phyloP scores from a whole-genome alignment of 2,329 filamentous ascomycete species.

The Aaosphaeria pasadenensis region DNA sequence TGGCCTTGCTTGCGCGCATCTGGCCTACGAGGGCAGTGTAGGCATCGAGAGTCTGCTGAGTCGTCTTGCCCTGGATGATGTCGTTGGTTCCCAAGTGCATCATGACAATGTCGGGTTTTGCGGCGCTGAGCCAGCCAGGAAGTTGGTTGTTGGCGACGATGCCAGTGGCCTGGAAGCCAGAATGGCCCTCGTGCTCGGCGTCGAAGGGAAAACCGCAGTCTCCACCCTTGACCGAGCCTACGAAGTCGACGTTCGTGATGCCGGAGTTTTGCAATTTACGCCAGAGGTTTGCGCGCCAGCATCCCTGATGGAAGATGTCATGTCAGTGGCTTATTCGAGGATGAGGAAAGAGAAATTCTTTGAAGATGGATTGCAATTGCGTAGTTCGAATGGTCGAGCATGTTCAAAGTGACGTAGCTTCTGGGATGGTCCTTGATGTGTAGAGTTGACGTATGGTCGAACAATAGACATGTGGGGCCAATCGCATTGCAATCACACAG shows the following conservation, averaged over 20 bases:
- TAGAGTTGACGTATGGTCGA: not conserved
- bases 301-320: slow-evolving; percentile 17
- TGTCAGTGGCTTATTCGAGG: no score
- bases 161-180: slow-evolving; percentile 39
- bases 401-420: no score
- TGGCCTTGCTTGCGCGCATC: slow-evolving; percentile 42
- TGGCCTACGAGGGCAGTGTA: slow-evolving; percentile 40
- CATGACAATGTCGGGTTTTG: slow-evolving; percentile 44
- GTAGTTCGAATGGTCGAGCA: no score
- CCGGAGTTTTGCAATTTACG: slow-evolving; percentile 20
- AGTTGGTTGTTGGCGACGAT: slow-evolving; percentile 36
- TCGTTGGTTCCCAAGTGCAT: slow-evolving; percentile 49
- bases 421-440: not conserved
- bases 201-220: slow-evolving; percentile 41
- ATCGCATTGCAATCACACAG: no score
- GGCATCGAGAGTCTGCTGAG: slow-evolving; percentile 33
- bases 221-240: slow-evolving; percentile 30
- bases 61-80: slow-evolving; percentile 33
- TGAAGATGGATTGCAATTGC: no score
- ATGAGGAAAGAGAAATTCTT: no score
- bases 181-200: slow-evolving; percentile 46
- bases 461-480: not conserved
- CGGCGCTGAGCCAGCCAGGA: slow-evolving; percentile 36
- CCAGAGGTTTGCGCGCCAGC: slow-evolving; percentile 36
- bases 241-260: slow-evolving; percentile 32